phyloP scores from a whole-genome alignment of 805 yeast genomes.

The Allodekkera sacchari region DNA sequence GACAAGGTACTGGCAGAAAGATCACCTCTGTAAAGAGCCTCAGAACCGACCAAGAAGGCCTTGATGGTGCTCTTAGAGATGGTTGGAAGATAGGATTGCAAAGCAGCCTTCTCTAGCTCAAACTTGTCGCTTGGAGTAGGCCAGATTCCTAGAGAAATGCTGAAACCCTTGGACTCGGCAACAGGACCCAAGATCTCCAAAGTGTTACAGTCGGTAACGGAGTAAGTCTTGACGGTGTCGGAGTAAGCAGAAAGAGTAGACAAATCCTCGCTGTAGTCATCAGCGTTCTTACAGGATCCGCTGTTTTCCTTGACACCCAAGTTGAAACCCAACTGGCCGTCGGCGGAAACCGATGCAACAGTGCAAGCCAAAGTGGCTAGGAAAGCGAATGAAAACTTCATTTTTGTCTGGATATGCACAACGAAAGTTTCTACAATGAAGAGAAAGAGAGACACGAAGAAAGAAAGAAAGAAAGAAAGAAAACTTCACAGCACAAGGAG shows the following conservation, averaged over 20 bases:
- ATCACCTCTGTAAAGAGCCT: constrained; percentile 89
- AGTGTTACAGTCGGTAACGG: constrained; percentile 92
- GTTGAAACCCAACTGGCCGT: constrained; percentile 57
- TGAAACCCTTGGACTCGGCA: constrained; percentile 69
- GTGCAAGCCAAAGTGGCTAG: constrained; percentile 17
- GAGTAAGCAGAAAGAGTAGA: constrained; percentile 50
- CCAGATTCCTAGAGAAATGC: constrained; percentile 83
- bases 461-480: constrained; percentile 3
- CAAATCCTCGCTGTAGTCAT: constrained; percentile 66
- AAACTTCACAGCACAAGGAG: too few relatives aligned
- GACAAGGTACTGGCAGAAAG: constrained; percentile 72
- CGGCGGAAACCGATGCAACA: constrained; percentile 15
- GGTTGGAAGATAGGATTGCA: constrained; percentile 60
- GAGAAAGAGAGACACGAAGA: neutral
- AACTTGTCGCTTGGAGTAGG: constrained; percentile 82
- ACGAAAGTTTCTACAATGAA: neutral
- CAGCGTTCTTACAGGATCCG: constrained; percentile 68
- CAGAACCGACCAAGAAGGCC: constrained; percentile 87
- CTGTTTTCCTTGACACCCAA: constrained; percentile 72
- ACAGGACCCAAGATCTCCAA: constrained; percentile 80
- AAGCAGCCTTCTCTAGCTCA: constrained; percentile 64
- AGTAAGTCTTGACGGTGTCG: constrained; percentile 70
- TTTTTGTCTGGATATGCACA: constrained; percentile 10
- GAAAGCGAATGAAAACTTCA: constrained; percentile 20
- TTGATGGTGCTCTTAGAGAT: constrained; percentile 62